Conservation (phyloP, 345 rosid genomes). For the Citrus hindsii region DNA sequence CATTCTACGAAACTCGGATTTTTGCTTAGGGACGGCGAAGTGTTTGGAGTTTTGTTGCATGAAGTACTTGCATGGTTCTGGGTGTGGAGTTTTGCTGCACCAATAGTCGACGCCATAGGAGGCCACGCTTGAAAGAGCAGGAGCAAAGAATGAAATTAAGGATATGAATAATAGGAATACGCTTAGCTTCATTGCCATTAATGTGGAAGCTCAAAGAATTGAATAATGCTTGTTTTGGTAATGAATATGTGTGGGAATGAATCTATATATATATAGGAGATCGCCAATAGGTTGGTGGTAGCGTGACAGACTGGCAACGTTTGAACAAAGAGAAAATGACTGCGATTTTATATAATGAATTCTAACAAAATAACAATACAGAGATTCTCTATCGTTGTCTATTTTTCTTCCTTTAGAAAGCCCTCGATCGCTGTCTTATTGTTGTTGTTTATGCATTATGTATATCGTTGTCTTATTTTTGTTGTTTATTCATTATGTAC, state of each 20-base stretch:
- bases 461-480: neutral
- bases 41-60: constrained; percentile 23
- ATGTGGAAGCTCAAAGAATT: neutral
- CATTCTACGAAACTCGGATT: constrained; percentile 47
- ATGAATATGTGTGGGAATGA: neutral
- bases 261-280: constrained; percentile 2
- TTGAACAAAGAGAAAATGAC: neutral
- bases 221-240: neutral
- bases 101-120: constrained; percentile 41
- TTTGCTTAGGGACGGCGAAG: constrained; percentile 29
- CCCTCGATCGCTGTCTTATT: neutral
- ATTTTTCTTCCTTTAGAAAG: too few relatives aligned
- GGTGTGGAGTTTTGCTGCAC: constrained; percentile 75
- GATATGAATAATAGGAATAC: constrained; percentile 1
- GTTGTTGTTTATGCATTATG: neutral
- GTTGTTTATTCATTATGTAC: neutral
- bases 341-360: neutral
- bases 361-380: neutral
- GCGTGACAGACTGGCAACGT: constrained; percentile 1
- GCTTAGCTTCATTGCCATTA: constrained; percentile 21
- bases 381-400: neutral
- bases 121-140: constrained; percentile 13
- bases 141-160: constrained; percentile 12
- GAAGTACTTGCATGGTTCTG: constrained; percentile 61
- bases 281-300: neutral